Conservation (phyloP, 805 yeast genomes). For the Ogataea trehalophila region DNA sequence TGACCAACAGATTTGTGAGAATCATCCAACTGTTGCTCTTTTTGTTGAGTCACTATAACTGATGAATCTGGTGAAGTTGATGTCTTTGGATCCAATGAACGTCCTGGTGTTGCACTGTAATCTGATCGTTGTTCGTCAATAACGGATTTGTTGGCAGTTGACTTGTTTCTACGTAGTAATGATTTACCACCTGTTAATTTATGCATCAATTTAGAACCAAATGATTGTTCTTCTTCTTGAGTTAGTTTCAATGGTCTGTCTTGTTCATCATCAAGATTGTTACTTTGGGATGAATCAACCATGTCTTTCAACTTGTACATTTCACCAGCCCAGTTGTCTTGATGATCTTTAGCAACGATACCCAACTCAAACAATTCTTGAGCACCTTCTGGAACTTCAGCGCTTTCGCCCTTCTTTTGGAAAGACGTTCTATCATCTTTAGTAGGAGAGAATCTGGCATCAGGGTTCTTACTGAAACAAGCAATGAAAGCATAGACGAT, state of each 20-base stretch:
- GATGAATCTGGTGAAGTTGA: too few relatives aligned
- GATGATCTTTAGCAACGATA: slow-evolving; percentile 76
- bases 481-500: slow-evolving; percentile 61
- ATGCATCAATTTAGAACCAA: slow-evolving; percentile 40
- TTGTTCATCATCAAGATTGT: slow-evolving; percentile 14
- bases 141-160: slow-evolving; percentile 3
- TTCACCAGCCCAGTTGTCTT: slow-evolving; percentile 67
- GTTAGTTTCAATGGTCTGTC: slow-evolving; percentile 29
- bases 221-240: slow-evolving; percentile 29
- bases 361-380: slow-evolving; percentile 70
- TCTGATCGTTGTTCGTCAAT: not conserved
- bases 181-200: slow-evolving; percentile 42
- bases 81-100: too few relatives aligned
- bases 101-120: too few relatives aligned
- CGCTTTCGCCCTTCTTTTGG: slow-evolving; percentile 38
- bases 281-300: slow-evolving; percentile 25
- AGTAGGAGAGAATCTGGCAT: slow-evolving; percentile 82
- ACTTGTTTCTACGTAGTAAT: slow-evolving; percentile 20
- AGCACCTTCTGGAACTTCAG: slow-evolving; percentile 29
- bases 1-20: not conserved
- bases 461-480: slow-evolving; percentile 77
- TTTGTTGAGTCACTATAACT: too few relatives aligned
- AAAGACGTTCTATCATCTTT: slow-evolving; percentile 90
- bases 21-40: not conserved
- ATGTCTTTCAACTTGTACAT: slow-evolving; percentile 45